A percentile compares a stretch with the other conserved stretches of the same genome.
Conservation (phyloP, 805 yeast genomes). For the Blastobotrys peoriensis region DNA sequence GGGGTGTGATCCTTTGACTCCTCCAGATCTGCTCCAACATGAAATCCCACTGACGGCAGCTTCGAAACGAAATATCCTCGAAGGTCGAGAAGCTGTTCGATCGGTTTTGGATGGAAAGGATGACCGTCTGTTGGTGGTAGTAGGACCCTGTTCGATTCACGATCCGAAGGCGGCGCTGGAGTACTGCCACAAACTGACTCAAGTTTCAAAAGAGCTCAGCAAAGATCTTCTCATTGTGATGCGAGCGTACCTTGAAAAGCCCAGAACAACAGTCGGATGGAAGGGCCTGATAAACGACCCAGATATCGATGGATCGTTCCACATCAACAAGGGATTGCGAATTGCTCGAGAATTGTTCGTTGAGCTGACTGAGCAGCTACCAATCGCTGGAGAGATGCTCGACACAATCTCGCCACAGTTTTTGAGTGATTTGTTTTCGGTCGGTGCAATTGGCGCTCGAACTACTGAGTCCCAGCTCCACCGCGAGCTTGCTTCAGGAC, state of each 20-base stretch:
- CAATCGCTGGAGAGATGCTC: slow-evolving; percentile 96
- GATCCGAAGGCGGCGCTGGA: slow-evolving; percentile 91
- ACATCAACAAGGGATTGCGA: slow-evolving; percentile 90
- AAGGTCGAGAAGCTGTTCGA: slow-evolving; percentile 71
- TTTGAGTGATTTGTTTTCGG: slow-evolving; percentile 83
- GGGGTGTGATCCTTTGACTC: slow-evolving; percentile 93
- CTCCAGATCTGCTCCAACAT: slow-evolving; percentile 87
- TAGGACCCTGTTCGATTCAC: slow-evolving; percentile 97
- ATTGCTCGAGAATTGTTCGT: slow-evolving; percentile 83
- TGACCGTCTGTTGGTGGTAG: slow-evolving; percentile 81
- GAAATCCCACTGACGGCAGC: slow-evolving; percentile 65
- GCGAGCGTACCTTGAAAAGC: slow-evolving; percentile 98
- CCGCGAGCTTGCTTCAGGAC: slow-evolving; percentile 93
- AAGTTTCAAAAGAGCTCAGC: slow-evolving; percentile 53
- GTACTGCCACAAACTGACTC: slow-evolving; percentile 63
- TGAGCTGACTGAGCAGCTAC: slow-evolving; percentile 73
- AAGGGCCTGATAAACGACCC: slow-evolving; percentile 97
- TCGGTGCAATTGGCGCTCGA: slow-evolving; percentile 99
- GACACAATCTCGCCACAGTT: slow-evolving; percentile 97
- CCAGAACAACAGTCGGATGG: slow-evolving; percentile 99
- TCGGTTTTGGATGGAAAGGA: slow-evolving; percentile 73
- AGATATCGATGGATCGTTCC: slow-evolving; percentile 85
- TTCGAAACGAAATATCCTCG: slow-evolving; percentile 56
- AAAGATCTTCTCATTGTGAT: slow-evolving; percentile 80
- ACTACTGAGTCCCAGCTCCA: slow-evolving; percentile 97